Base-by-base conservation (phyloP, 2,329 filamentous ascomycete genomes). In the Epichloe uncinata region DNA sequence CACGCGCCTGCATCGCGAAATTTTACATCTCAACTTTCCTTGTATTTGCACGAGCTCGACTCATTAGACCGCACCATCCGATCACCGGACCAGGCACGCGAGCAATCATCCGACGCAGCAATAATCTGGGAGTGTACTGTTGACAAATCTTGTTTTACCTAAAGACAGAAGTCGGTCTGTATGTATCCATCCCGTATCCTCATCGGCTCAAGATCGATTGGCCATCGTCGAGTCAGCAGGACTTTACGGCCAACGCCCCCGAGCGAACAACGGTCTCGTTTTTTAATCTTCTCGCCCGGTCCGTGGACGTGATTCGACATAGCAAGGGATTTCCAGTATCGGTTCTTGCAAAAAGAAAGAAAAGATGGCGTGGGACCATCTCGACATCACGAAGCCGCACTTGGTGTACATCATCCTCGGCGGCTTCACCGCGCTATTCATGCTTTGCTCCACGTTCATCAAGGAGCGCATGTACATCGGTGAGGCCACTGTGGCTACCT, bases 391-490 rank as follows among this genome's bases (percentile, higher is more conserved):
- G 70, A 86, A 84, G 74, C 87, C 93, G 61, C 93, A 98, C 75
- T 69, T 97, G 87, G 93, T 95, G 57, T 98, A 98, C 70, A 88
- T 97, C 70, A 96, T 98, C 69, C 75, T 98, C 50, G 93, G 93
- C 61, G 93, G 91, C 66, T 98, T 98, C 73, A 98, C 93, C 58
- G 89, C 85, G 53, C 74, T 98, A 60, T 98, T 98, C 73, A 98
- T 98, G 93, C 75, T 98, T 53, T 95, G 89, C 68, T 98, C 93
- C 53, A 88, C 94, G 50, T 82, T 97, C 63, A 95, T 98, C 72
- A 98, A 98, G 74, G 93, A 98, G 75, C 86, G 87, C 66, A 78
- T 97, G 63, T 98, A 98, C 72, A 98, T 98, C 66, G 93, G 93
- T 64, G 93, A 98, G 76, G 93, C 93, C 47, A 97, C 93, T 1